A percentile compares a stretch with the other conserved stretches of the same genome.
Conservation (phyloP, 2,329 filamentous ascomycete species). For the Penicillium sp. region DNA sequence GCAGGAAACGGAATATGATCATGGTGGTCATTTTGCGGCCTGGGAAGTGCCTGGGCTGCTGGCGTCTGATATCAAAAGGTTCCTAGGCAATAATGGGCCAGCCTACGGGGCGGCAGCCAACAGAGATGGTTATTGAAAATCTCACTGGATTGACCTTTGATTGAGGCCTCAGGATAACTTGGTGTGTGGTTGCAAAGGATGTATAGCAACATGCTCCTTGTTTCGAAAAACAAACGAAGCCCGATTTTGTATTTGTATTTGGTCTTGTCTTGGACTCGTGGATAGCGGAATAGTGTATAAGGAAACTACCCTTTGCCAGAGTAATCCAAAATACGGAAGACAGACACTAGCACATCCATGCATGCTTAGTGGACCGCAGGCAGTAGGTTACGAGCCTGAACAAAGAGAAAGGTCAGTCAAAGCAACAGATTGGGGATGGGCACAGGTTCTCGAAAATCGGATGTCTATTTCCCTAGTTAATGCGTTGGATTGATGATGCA, state of each 20-base stretch:
- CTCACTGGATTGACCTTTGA: not conserved
- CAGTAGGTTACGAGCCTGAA: too few relatives aligned
- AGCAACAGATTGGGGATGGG: too few relatives aligned
- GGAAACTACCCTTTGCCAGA: too few relatives aligned
- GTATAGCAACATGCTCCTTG: not conserved
- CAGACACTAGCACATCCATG: too few relatives aligned
- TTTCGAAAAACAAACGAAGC: not conserved
- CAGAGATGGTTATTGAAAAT: constrained; percentile 35
- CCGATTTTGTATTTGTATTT: not conserved
- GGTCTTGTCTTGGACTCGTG: not conserved
- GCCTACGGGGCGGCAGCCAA: constrained; percentile 38
- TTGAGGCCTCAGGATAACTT: not conserved
- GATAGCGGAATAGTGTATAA: not conserved
- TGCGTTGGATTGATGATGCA: not conserved
- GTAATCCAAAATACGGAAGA: too few relatives aligned
- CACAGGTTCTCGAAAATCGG: not conserved
- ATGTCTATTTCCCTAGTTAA: not conserved
- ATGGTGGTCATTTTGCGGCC: constrained; percentile 56
- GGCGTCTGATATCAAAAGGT: constrained; percentile 47
- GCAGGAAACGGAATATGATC: constrained; percentile 46
- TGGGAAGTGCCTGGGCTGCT: constrained; percentile 52
- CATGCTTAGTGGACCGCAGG: too few relatives aligned
- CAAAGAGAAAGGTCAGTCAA: too few relatives aligned
- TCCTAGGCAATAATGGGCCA: constrained; percentile 48
- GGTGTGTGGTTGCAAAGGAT: not conserved